Evolutionary conservation across 1,139 yeast genomes (phyloP).

Genomic region (Nematodospora anomalae): DNA sequence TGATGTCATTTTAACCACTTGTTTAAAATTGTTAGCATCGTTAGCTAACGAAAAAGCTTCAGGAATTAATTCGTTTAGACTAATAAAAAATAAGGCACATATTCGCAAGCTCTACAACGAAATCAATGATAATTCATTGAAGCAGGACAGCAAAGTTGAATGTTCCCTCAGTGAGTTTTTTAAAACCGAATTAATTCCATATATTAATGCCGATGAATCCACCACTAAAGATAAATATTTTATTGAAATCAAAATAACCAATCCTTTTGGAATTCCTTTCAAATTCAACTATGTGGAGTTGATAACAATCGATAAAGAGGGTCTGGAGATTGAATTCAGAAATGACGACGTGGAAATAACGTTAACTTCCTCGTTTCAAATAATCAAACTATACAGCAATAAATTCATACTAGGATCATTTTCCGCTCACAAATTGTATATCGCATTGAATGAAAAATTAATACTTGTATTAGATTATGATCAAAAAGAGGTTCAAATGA

Average conservation of each 20-base stretch:
- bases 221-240: constrained; percentile 22
- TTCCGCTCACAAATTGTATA: constrained; percentile 20
- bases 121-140: constrained; percentile 21
- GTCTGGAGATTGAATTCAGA: constrained; percentile 10
- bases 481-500: constrained; percentile 2
- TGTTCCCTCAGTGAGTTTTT: constrained; percentile 36
- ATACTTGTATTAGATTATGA: constrained; percentile 15
- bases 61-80: constrained; percentile 33
- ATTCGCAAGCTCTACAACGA: constrained; percentile 24
- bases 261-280: constrained; percentile 29
- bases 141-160: constrained; percentile 20
- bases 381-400: constrained; percentile 23
- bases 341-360: constrained; percentile 10
- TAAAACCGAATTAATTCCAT: constrained; percentile 25
- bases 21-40: constrained; percentile 36
- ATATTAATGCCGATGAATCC: constrained; percentile 24
- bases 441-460: constrained; percentile 24
- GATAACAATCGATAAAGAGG: constrained; percentile 19
- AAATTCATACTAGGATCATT: constrained; percentile 28
- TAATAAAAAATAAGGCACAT: constrained; percentile 22
- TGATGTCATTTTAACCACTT: constrained; percentile 29
- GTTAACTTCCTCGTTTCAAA: constrained; percentile 15
- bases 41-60: constrained; percentile 19
- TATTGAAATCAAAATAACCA: constrained; percentile 25
- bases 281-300: constrained; percentile 22